Base-by-base conservation (phyloP, 352 stramenopile species). In the Halophytophthora batemanensis region DNA sequence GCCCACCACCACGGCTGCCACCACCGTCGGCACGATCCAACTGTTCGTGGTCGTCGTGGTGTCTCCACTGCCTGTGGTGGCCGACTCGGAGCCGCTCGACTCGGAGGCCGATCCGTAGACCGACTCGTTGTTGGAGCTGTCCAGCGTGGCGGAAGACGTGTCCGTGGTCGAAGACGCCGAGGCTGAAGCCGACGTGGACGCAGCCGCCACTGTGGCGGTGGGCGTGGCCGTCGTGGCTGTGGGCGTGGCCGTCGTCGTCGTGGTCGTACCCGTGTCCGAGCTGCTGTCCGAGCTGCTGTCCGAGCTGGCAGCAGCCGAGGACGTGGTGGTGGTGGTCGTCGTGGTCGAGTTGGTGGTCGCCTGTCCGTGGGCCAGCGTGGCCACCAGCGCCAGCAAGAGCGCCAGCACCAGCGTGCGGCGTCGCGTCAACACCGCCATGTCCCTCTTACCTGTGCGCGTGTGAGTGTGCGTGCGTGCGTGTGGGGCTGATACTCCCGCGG, bases 11-110 rank as follows among this genome's bases (percentile, higher is more conserved):
- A 86, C 72, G 2, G 68, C 66, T 14, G 68, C 77, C 29, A 88
- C 77, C 15, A 88, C 62, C 14, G 74, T 58, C 0, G 77, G 77
- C 45, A 85, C 75, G 41, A 88, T 60, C 74, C 75, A 88, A 1
- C 66, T 59, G 25, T 61, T 65, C 7, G 66, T 39, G 7, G 66
- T 66, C 1, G 60, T 67, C 2, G 49, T 61, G n/a, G n/a, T n/a
- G n/a, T n/a, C n/a, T n/a, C n/a, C n/a, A n/a, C n/a, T n/a, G n/a
- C n/a, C n/a, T n/a, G n/a, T n/a, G n/a, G n/a, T n/a, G n/a, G n/a
- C n/a, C 23, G 40, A 50, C 25, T 43, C 35, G 13, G 8, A 21
- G 41, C 41, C 58, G 45, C 42, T 49, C 2, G 57, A 60, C 38
- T 54, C 56, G 19, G 49, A n/a, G n/a, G n/a, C n/a, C n/a, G n/a